These are phyloP conservation scores for Saccharomyces hybrid DNA, from an alignment of 1,139 yeast genomes.

Conservation along the genomic window DNA sequence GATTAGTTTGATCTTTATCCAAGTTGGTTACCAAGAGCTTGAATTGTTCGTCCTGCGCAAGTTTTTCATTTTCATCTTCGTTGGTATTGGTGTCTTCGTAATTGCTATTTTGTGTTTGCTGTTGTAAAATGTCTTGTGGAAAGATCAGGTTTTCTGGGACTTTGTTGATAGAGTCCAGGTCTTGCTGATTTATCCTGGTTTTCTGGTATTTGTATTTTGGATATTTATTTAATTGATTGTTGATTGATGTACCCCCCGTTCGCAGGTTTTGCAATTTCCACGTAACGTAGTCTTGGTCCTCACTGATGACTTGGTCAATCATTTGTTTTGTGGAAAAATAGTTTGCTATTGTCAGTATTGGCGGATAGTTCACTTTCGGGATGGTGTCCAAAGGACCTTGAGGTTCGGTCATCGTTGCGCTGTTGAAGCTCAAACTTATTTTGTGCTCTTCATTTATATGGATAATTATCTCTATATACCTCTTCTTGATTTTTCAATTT, in stretches of 20 bases:
- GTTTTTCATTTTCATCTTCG: constrained; percentile 1
- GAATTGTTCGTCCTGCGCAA: constrained; percentile 47
- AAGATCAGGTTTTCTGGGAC: constrained; percentile 24
- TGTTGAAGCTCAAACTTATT: background rate
- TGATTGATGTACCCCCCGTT: constrained; percentile 22
- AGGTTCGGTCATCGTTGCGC: constrained; percentile 15
- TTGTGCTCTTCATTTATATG: background rate
- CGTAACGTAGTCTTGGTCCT: constrained; percentile 30
- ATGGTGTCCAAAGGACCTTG: constrained; percentile 29
- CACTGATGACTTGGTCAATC: constrained; percentile 30
- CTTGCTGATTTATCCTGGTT: background rate
- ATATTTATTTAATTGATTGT: background rate
- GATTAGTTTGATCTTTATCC: constrained; percentile 74
- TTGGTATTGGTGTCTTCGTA: background rate
- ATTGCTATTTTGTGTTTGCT: background rate
- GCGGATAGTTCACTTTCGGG: constrained; percentile 28
- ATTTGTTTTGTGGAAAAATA: constrained; percentile 28
- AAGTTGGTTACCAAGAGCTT: constrained; percentile 64
- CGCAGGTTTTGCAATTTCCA: constrained; percentile 29
- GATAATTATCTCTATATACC: background rate
- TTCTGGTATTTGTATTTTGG: constrained; percentile 5
- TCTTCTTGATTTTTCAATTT: background rate
- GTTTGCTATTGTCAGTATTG: constrained; percentile 24
- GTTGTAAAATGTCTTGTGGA: constrained; percentile 18
- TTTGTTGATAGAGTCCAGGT: constrained; percentile 12